Base-by-base conservation (phyloP, 1,139 yeast genomes). In the Candida sp. region DNA sequence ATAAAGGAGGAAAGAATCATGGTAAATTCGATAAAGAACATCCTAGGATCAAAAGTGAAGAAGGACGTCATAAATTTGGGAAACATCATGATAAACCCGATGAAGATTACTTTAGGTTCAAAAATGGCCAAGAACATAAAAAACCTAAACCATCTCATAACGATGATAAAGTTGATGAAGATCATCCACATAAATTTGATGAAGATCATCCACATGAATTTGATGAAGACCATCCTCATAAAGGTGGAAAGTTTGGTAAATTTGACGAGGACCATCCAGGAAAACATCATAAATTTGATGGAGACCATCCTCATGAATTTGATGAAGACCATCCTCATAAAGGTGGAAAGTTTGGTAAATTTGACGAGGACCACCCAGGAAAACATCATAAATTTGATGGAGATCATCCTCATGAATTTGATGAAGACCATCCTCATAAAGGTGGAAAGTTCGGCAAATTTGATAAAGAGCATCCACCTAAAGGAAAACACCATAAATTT, bases 131-230 rank as follows among this genome's bases (percentile, higher is more conserved):
- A 8, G 11, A 22, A 21, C 30, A 39, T 23, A 48, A 49, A 15
- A 37, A 41, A 21, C 22, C 8, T 9, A 19, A 12, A 36, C 35
- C 11, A 25, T n/a, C 6, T 12, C 35, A 9, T 19, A 7, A 32
- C 12, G 15, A 32, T 12, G 35, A 15, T 6, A 32, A 12, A 32
- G 11, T n/a, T 6, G 34, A n/a, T 9, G 34, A 32, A 32, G 12
- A 19, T n/a, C 34, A 12, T 9, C 34, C 11, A n/a, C 12, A n/a
- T 9, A 5, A 25, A 6, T 9, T 9, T 25, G 8, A 25, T 25
- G 8, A 23, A 19, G 12, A 39, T 23, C 49, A 49, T 19, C 36
- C 39, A 19, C 22, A 19, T 32, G 34, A 15, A 15, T 15, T 15
- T 15, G 19, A 15, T 15, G 34, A 15, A 33, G 21, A 33, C 11